Base-by-base conservation (phyloP, 129 eudicot genomes). In the Tagetes patula region DNA sequence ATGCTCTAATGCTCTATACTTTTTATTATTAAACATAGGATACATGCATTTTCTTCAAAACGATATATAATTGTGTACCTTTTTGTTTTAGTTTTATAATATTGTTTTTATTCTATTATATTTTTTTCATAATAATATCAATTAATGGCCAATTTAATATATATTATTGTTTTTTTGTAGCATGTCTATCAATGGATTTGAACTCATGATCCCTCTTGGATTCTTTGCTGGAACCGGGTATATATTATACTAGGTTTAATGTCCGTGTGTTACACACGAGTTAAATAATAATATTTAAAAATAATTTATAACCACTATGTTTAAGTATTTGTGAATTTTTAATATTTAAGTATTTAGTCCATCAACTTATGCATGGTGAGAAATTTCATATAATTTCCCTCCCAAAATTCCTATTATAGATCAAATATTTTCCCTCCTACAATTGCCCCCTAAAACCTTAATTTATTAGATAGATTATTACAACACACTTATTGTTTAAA, bases 151-250 rank as follows among this genome's bases (percentile, higher is more conserved):
- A 10, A 39, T 33, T 39, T 38, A 46, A 3, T 43, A 40, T 31
- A 6, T 65, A 53, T 20, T 8, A n/a, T 67, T 54, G 0, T 60
- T 49, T 52, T 66, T 69, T 5, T 53, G 76, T 86, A 91, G 97
- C 84, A 88, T 91, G 97, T 84, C 72, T 20, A 88, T 91, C 82
- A 91, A 88, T 62, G 86, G 90, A 2, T 88, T 90, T 82, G 87
- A 91, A 79, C 62, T 91, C 79, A 91, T 88, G 97, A 86, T 91
- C 69, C 92, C 96, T 41, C 74, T 88, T 5, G 90, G 85, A 5
- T 91, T 88, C 71, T 88, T 88, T 75, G 95, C 92, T 63, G 96
- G 96, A 73, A 81, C 87, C 13, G 97, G 97, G 97, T 91, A 87
- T 8, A n/a, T 45, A 49, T 49, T n/a, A n/a, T n/a, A n/a, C n/a